Conservation (phyloP, 257 asterid genomes). For the Primulina eburnea region DNA sequence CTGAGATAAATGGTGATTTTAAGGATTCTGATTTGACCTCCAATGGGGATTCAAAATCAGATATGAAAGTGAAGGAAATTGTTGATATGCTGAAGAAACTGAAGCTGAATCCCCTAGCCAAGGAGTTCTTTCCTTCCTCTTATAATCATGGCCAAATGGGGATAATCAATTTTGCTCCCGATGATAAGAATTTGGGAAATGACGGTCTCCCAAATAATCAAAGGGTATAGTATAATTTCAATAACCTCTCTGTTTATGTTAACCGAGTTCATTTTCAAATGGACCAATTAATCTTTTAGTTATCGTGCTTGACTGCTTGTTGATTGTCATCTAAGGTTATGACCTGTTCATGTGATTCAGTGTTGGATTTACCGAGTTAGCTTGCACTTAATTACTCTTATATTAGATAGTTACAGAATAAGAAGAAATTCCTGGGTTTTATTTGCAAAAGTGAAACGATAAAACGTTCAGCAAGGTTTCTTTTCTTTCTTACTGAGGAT, state of each 20-base stretch:
- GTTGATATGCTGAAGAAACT: conserved; percentile 66
- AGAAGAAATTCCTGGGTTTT: neutral
- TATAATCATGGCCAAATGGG: conserved; percentile 53
- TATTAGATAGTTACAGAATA: neutral
- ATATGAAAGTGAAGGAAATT: conserved; percentile 59
- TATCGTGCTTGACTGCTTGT: conserved; percentile 21
- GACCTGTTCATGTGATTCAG: neutral
- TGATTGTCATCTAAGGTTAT: conserved; percentile 11
- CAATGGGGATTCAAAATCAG: conserved; percentile 55
- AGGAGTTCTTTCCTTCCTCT: conserved; percentile 85
- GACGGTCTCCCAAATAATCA: conserved; percentile 54
- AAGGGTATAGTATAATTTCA: conserved; percentile 63
- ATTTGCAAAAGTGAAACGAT: conserved; percentile 9
- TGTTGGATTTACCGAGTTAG: conserved; percentile 10
- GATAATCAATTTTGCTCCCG: conserved; percentile 43
- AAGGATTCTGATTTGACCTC: conserved; percentile 50
- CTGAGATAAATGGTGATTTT: conserved; percentile 33
- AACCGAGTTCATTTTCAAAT: conserved; percentile 6
- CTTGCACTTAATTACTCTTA: conserved; percentile 14
- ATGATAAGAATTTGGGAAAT: conserved; percentile 42
- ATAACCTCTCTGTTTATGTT: conserved; percentile 16
- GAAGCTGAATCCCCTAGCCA: conserved; percentile 85
- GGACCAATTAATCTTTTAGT: conserved; percentile 6
- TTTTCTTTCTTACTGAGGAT: neutral
- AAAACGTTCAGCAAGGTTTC: conserved; percentile 1